Evolutionary conservation across 1,284 basidiomycete genomes (phyloP).

Genomic region (Trichosporon coremiiforme): DNA sequence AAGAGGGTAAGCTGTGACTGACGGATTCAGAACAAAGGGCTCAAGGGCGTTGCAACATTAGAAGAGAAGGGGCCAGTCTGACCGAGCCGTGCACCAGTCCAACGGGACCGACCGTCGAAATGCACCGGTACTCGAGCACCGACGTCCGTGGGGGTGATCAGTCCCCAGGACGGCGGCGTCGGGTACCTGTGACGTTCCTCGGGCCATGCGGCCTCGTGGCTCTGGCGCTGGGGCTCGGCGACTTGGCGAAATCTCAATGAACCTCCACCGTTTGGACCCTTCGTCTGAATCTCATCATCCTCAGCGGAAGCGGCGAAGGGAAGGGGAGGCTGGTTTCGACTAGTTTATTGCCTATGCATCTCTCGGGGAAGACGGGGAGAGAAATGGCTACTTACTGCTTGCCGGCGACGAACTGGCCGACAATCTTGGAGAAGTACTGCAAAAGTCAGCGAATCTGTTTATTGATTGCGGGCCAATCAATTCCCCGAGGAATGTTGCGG

Average conservation of each 20-base stretch:
- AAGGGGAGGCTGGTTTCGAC: neutral
- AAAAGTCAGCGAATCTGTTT: conserved; percentile 14
- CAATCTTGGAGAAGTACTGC: conserved; percentile 52
- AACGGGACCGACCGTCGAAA: neutral
- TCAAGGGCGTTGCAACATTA: conserved; percentile 16
- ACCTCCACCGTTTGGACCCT: conserved; percentile 2
- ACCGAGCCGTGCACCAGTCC: neutral
- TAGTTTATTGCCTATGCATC: conserved; percentile 11
- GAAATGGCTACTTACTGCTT: conserved; percentile 41
- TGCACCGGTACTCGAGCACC: neutral
- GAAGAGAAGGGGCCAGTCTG: neutral
- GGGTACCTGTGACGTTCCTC: conserved; percentile 14
- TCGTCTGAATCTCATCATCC: conserved; percentile 13
- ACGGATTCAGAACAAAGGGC: conserved; percentile 13
- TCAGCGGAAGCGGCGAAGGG: neutral
- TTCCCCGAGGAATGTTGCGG: neutral
- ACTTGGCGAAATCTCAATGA: conserved; percentile 1
- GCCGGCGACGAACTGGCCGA: conserved; percentile 50
- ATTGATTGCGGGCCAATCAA: neutral
- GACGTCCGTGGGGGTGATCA: conserved; percentile 14
- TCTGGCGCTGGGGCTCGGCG: conserved; percentile 5
- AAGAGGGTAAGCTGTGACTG: neutral
- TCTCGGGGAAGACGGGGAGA: neutral
- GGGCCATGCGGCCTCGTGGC: neutral
- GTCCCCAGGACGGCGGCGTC: neutral